phyloP scores from a whole-genome alignment of 1,284 basidiomycete genomes.

The Ustilago curta region DNA sequence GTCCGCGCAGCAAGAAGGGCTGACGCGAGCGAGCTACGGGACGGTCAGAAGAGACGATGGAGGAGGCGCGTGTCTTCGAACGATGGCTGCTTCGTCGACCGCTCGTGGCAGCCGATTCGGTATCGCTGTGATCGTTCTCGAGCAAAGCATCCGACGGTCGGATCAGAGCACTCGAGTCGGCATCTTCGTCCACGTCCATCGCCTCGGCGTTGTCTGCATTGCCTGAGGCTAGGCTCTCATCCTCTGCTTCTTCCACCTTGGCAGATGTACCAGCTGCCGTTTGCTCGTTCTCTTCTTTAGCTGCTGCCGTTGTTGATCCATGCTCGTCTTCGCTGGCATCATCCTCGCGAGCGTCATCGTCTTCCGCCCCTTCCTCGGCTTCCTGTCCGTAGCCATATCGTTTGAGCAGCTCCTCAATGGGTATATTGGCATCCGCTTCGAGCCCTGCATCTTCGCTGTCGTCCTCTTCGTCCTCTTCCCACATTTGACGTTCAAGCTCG shows the following conservation, averaged over 20 bases:
- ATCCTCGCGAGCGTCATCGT: constrained; percentile 31
- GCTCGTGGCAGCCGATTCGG: constrained; percentile 37
- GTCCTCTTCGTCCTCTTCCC: constrained; percentile 69
- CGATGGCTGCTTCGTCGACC: constrained; percentile 36
- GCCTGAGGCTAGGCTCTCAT: constrained; percentile 9
- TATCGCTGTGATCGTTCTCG: constrained; percentile 29
- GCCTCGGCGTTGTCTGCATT: constrained; percentile 31
- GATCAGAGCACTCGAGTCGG: constrained; percentile 63
- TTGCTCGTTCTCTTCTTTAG: constrained; percentile 8
- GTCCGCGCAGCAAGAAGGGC: constrained; percentile 86
- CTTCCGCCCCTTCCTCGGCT: constrained; percentile 27
- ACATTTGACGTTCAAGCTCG: constrained; percentile 68
- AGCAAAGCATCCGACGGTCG: constrained; percentile 14
- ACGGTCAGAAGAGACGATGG: constrained; percentile 70
- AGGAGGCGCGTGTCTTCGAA: constrained; percentile 50
- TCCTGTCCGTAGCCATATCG: constrained; percentile 71
- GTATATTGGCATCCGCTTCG: constrained; percentile 72
- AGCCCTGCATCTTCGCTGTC: constrained; percentile 73
- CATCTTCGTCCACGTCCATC: constrained; percentile 30
- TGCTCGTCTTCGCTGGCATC: constrained; percentile 21
- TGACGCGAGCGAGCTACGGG: constrained; percentile 71
- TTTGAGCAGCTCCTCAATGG: constrained; percentile 73
- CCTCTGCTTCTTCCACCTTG: constrained; percentile 12
- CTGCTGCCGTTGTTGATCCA: constrained; percentile 1
- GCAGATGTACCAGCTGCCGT: background rate